Base-by-base conservation (phyloP, 2,329 filamentous ascomycete genomes). In the Alternaria panax region DNA sequence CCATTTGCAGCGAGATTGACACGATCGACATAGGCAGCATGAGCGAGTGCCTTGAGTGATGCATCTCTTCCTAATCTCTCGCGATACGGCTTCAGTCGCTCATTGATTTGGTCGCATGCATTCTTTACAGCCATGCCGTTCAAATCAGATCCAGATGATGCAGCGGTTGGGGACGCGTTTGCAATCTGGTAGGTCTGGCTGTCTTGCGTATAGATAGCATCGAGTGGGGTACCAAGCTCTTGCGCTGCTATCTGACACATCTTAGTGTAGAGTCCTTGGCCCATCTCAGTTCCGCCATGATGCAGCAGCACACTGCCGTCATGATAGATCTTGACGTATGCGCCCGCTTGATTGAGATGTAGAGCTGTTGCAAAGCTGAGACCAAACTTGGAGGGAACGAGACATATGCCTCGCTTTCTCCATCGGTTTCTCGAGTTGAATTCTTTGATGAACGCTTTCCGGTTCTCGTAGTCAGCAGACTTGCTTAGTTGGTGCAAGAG, bases 221-320 rank as follows among this genome's bases (percentile, higher is more conserved):
- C 88, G 54, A 94, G 83, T 0, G 94, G 92, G 0, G 97, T 90
- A n/a, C 86, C 81, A 1, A 98, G 86, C 4, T 93, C 92, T 78
- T 98, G 92, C 0, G 94, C 94, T 1, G 93, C 93, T 59, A 98
- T 92, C 85, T 96, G 94, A 48, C 88, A 90, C 88, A 98, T 96
- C 81, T 98, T 98, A 3, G 94, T 98, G 79, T 97, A 92, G 11
- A 98, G 83, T 2, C 94, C 94, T 79, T 98, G 94, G 2, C 94
- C 94, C 94, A 98, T 98, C 79, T 98, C 94, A 0, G 92, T 96
- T 60, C 94, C 95, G 53, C 94, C 95, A 68, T 98, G 95, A 2
- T 95, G 94, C 7, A 98, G 90, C 1, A 98, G 83, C 5, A 98
- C 86, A 9, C 91, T 95, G 0, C 95, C 94, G 68, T 98, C 94